phyloP scores from a whole-genome alignment of 2,329 filamentous ascomycete genomes.

The Botrytis aclada region DNA sequence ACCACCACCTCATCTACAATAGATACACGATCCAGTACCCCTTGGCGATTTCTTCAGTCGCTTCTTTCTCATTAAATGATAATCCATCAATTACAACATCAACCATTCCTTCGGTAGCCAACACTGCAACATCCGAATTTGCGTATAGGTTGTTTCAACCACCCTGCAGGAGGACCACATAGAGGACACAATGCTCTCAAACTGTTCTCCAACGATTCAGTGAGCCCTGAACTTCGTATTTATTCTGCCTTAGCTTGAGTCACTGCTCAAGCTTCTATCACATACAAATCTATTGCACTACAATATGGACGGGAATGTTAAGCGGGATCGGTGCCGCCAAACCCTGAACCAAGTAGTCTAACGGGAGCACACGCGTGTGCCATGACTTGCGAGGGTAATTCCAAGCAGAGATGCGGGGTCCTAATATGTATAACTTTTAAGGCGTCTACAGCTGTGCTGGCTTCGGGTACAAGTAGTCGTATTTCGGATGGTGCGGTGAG shows the following conservation, averaged over 20 bases:
- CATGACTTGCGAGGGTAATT: constrained; percentile 22
- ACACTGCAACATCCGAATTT: constrained; percentile 33
- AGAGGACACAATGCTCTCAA: constrained; percentile 37
- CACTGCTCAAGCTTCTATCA: constrained; percentile 33
- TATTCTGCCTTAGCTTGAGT: constrained; percentile 35
- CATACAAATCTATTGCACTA: constrained; percentile 35
- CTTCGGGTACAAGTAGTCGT: neutral
- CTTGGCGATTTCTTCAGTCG: neutral
- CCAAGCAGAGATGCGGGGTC: constrained; percentile 37
- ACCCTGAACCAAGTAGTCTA: constrained; percentile 18
- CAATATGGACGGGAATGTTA: constrained; percentile 41
- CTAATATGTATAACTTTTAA: constrained; percentile 40
- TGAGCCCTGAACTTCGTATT: constrained; percentile 40
- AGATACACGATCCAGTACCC: neutral
- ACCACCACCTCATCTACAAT: neutral
- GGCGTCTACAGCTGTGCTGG: constrained; percentile 25
- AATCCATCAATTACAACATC: constrained; percentile 13
- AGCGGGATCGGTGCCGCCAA: constrained; percentile 31
- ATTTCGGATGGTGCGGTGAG: neutral
- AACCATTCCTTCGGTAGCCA: constrained; percentile 17
- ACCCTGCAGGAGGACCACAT: constrained; percentile 25
- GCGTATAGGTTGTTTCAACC: constrained; percentile 37
- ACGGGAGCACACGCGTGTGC: constrained; percentile 25
- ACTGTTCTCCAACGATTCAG: constrained; percentile 37
- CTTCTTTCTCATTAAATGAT: constrained; percentile 3